phyloP scores from a whole-genome alignment of 2,329 filamentous ascomycete genomes.

The Fusarium goolgardi region DNA sequence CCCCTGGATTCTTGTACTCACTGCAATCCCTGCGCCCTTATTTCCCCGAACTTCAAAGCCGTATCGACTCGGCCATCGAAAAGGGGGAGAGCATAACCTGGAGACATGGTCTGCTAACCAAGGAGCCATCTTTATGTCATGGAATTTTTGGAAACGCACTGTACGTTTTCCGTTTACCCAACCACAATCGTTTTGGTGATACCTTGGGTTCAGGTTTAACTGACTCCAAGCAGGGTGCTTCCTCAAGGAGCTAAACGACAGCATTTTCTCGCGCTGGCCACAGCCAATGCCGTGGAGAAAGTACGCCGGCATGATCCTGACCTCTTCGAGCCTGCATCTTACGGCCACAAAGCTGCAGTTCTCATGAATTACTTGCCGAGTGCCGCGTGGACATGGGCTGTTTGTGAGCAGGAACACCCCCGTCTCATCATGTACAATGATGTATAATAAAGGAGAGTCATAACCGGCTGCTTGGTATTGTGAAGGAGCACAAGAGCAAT shows the following conservation, averaged over 20 bases:
- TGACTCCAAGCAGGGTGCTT: slow-evolving; percentile 48
- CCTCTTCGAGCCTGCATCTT: slow-evolving; percentile 54
- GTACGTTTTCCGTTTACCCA: slow-evolving; percentile 54
- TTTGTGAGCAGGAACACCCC: slow-evolving; percentile 51
- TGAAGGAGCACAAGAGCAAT: slow-evolving; percentile 9
- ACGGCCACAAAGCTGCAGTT: slow-evolving; percentile 49
- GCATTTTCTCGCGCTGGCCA: slow-evolving; percentile 69
- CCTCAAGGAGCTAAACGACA: slow-evolving; percentile 54
- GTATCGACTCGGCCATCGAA: slow-evolving; percentile 64
- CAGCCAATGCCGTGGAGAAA: slow-evolving; percentile 65
- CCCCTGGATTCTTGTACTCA: slow-evolving; percentile 70
- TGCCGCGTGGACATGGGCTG: slow-evolving; percentile 55
- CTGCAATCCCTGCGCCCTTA: slow-evolving; percentile 65
- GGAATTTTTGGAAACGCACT: slow-evolving; percentile 74
- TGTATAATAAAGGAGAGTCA: slow-evolving; percentile 43
- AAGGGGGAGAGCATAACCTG: slow-evolving; percentile 65
- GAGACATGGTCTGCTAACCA: slow-evolving; percentile 69
- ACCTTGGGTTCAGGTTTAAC: slow-evolving; percentile 31
- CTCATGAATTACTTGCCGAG: slow-evolving; percentile 53
- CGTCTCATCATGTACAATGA: slow-evolving; percentile 54
- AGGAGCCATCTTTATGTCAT: slow-evolving; percentile 74
- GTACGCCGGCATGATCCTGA: slow-evolving; percentile 47
- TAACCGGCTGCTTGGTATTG: slow-evolving; percentile 29
- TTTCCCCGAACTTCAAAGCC: slow-evolving; percentile 65
- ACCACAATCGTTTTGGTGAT: slow-evolving; percentile 52